A percentile compares a stretch with the other conserved stretches of the same genome.
Conservation (phyloP, 192 early-diverging fungal genomes). For the Backusella liffmaniae region DNA sequence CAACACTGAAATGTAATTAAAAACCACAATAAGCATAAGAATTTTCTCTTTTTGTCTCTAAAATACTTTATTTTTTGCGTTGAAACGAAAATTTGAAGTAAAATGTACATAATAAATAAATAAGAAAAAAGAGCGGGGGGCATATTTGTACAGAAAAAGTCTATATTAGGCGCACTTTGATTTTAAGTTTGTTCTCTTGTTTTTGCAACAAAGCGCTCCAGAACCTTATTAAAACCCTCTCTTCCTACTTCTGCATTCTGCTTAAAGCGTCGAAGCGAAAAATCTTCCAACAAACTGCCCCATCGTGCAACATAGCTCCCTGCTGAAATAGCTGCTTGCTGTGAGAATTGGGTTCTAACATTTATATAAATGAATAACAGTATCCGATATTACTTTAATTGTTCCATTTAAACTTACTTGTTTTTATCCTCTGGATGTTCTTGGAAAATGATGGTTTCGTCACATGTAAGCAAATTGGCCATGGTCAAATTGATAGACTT, state of each 20-base stretch:
- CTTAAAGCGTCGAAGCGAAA: constrained; percentile 83
- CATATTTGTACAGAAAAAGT: neutral
- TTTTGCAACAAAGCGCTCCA: constrained; percentile 59
- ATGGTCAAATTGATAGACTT: constrained; percentile 83
- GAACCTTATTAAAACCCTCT: constrained; percentile 82
- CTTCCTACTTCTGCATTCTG: constrained; percentile 86
- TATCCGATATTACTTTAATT: neutral
- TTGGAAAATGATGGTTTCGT: constrained; percentile 83
- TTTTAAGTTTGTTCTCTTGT: constrained; percentile 23
- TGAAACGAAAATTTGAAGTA: neutral
- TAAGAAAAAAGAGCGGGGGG: neutral
- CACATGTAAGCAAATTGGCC: constrained; percentile 77
- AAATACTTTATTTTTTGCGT: too few species aligned
- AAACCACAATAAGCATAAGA: too few species aligned
- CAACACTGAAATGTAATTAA: too few species aligned
- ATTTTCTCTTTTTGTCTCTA: too few species aligned
- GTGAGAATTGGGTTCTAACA: constrained; percentile 69
- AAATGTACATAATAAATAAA: neutral
- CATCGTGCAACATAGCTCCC: constrained; percentile 65
- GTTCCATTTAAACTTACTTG: constrained; percentile 28
- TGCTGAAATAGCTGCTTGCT: constrained; percentile 83
- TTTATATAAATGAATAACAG: neutral
- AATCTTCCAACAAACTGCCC: constrained; percentile 77
- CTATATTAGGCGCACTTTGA: neutral
- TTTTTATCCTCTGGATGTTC: constrained; percentile 55